A percentile compares a stretch with the other conserved stretches of the same genome.
These are phyloP conservation scores for Lumnitzera littorea DNA, from an alignment of 345 rosid species.

Conservation along the genomic window DNA sequence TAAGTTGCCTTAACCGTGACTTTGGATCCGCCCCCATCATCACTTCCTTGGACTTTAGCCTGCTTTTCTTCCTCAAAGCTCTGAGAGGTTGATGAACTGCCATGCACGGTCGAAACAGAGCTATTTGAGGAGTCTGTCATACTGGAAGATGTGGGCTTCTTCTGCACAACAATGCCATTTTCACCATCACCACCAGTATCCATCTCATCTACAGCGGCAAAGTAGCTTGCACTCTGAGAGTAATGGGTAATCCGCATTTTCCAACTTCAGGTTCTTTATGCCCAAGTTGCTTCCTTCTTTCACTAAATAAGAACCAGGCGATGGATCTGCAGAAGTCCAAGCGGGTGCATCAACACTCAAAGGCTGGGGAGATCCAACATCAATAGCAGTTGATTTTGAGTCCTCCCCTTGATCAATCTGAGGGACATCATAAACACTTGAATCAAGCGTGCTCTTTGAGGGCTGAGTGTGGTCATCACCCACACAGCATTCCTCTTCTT, in stretches of 20 bases:
- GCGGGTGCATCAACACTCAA: conserved; percentile 14
- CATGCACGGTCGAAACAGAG: conserved; percentile 42
- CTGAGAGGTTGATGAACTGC: conserved; percentile 49
- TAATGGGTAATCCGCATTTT: conserved; percentile 20
- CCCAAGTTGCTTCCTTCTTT: conserved; percentile 13
- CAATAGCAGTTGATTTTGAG: conserved; percentile 18
- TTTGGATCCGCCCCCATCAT: conserved; percentile 29
- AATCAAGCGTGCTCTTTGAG: conserved; percentile 9
- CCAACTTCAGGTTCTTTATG: conserved; percentile 19
- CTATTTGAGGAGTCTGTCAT: conserved; percentile 61
- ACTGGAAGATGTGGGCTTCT: conserved; percentile 43
- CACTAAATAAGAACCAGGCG: conserved; percentile 16
- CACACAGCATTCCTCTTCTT: conserved; percentile 33
- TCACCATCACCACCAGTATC: conserved; percentile 34
- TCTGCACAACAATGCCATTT: conserved; percentile 33
- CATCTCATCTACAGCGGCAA: conserved; percentile 31
- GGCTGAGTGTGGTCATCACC: conserved; percentile 17
- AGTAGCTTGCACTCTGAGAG: conserved; percentile 30
- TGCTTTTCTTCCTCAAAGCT: conserved; percentile 42
- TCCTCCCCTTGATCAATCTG: conserved; percentile 18
- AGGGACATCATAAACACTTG: conserved; percentile 10
- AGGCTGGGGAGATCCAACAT: conserved; percentile 20
- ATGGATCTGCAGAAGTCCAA: conserved; percentile 25
- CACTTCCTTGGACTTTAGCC: conserved; percentile 20
- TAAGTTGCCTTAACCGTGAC: conserved; percentile 75